phyloP scores from a whole-genome alignment of 768 basidiomycete species.

The Clitopilus hobsonii region DNA sequence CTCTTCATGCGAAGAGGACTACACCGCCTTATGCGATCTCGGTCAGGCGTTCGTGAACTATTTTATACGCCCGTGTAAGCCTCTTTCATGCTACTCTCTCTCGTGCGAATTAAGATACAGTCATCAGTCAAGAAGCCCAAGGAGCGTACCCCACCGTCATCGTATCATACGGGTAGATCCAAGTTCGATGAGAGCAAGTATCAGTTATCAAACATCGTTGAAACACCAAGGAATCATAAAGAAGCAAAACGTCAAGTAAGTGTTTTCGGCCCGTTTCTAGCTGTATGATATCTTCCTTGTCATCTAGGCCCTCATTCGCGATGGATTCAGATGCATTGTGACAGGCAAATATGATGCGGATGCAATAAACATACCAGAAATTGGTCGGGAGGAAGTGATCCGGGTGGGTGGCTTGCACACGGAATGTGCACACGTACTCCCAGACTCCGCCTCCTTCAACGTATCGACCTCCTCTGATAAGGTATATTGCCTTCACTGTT shows the following conservation, averaged over 20 bases:
- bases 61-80: conserved; percentile 6
- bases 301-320: conserved; percentile 7
- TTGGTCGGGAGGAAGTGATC: background rate
- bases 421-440: conserved; percentile 8
- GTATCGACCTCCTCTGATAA: background rate
- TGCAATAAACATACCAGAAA: background rate
- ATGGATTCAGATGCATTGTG: conserved; percentile 8
- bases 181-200: background rate
- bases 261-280: background rate
- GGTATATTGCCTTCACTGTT: background rate
- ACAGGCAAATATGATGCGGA: conserved; percentile 5
- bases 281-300: background rate
- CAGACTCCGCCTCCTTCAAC: conserved; percentile 6
- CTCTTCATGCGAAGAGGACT: conserved; percentile 1
- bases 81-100: background rate
- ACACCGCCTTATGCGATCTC: background rate
- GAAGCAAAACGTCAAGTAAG: conserved; percentile 3
- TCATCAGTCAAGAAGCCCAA: conserved; percentile 5
- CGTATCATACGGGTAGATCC: background rate
- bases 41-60: conserved; percentile 2
- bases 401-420: conserved; percentile 1
- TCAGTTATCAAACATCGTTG: background rate
- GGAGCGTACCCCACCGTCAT: background rate
- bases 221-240: conserved; percentile 1
- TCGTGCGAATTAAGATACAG: background rate